Evolutionary conservation across 1,284 basidiomycete genomes (phyloP), one percentile per base, ranked within the genome.

Genomic region (Sphagnurus paluster): DNA sequence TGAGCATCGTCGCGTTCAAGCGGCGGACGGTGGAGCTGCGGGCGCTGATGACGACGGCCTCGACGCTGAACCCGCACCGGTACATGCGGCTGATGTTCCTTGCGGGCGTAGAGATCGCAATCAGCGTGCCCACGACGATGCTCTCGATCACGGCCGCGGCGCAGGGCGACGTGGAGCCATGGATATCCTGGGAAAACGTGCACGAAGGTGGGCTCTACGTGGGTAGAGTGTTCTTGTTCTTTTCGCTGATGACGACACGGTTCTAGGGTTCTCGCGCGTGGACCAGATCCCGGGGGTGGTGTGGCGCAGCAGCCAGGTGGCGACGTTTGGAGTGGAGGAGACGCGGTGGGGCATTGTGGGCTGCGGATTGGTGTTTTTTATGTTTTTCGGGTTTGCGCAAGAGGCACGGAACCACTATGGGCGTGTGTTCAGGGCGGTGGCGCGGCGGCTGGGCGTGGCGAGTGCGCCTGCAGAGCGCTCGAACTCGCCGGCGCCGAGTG

Each of bases 81-180:
- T 87, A 78, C 58, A 58, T 78, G 46, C 77, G 81, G 3, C 69
- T 83, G 8, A 74, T 82, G 65, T 68, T 68, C 10, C 66, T 84
- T 11, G 74, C 78, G 4, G 54, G 59, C 17, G 54, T 67, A 7
- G 76, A 79, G 29, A 62, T 72, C n/a, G 14, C 68, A 6, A 61
- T 68, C 52, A 71, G 63, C 33, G 55, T 72, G 9, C 74, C 75
- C 0, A 43, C 74, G 30, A 49, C 61, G 16, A 32, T 56, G 7
- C 39, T 55, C 14, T 46, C 57, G 19, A 55, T 74, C n/a, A 29
- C 63, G 37, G 58, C 67, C 36, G 55, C 62, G 25, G 49, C 56
- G n/a, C 51, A 60, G 3, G 42, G 51, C n/a, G 50, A 52, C n/a
- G 47, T 74, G 1, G 36, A 52, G 7, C 75, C 74, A 1, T 77